A percentile compares a stretch with the other conserved stretches of the same genome.
phyloP scores from a whole-genome alignment of 139 green algal species.

The Chlamydomonas sp. region DNA sequence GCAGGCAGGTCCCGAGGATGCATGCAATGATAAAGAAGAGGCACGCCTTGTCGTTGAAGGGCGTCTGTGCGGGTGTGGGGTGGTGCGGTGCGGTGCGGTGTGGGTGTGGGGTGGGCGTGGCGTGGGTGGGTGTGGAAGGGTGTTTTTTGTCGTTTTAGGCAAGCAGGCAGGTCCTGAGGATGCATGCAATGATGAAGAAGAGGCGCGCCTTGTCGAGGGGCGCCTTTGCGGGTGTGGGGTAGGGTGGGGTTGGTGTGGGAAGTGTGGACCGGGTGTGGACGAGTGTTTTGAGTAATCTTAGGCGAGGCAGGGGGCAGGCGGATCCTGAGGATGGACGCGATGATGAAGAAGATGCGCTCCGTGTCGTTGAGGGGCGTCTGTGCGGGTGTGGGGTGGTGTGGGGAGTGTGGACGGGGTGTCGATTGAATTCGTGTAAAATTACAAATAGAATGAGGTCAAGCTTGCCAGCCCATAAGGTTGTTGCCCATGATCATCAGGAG shows the following conservation, averaged over 20 bases:
- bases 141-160: not conserved
- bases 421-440: too few species aligned
- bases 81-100: not conserved
- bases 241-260: too few species aligned
- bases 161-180: slow-evolving; percentile 11
- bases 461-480: slow-evolving; percentile 4
- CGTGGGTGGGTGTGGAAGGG: not conserved
- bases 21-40: slow-evolving; percentile 19
- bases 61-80: not conserved
- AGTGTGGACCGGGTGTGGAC: not conserved
- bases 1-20: slow-evolving; percentile 14
- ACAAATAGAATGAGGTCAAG: not conserved
- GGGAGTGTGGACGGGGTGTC: not conserved
- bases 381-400: not conserved
- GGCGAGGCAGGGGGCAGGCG: too few species aligned
- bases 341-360: slow-evolving; percentile 21
- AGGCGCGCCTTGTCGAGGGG: not conserved
- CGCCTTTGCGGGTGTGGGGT: not conserved
- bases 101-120: not conserved
- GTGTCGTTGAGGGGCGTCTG: not conserved
- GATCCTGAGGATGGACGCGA: slow-evolving; percentile 13
- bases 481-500: slow-evolving; percentile 26
- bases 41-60: not conserved
- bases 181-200: slow-evolving; percentile 20
- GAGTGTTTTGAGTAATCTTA: not conserved